Conservation (phyloP, 768 basidiomycete genomes). For the Tremella fuciformis region DNA sequence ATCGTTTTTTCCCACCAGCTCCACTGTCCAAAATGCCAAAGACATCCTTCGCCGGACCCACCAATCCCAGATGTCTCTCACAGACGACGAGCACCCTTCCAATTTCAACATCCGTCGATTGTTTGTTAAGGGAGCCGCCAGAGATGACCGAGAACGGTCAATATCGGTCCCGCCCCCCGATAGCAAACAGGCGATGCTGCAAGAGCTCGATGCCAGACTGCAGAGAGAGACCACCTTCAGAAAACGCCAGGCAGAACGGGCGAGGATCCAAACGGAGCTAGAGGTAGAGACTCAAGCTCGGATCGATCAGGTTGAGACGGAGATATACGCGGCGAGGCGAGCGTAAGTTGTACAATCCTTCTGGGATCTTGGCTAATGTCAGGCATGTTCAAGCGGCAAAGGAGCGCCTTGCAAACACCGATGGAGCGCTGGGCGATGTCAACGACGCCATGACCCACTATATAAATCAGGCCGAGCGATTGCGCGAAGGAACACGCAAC, state of each 20-base stretch:
- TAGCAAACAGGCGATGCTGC: conserved; percentile 22
- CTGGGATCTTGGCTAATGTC: background rate
- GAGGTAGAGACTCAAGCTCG: conserved; percentile 22
- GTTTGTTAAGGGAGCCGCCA: conserved; percentile 32
- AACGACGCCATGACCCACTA: conserved; percentile 33
- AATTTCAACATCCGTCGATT: conserved; percentile 28
- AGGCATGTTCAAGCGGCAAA: conserved; percentile 9
- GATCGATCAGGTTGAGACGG: conserved; percentile 22
- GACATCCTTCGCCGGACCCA: conserved; percentile 17
- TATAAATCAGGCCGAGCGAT: conserved; percentile 24
- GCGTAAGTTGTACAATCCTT: conserved; percentile 19
- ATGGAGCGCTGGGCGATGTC: conserved; percentile 12
- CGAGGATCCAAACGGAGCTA: conserved; percentile 13
- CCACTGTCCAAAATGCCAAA: conserved; percentile 5
- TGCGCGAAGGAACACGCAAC: conserved; percentile 12
- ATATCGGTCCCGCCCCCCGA: background rate
- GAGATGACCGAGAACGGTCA: background rate
- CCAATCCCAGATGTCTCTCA: conserved; percentile 12
- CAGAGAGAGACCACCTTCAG: conserved; percentile 30
- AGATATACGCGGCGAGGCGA: conserved; percentile 29
- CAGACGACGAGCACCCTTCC: conserved; percentile 27
- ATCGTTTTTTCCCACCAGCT: background rate
- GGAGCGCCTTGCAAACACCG: conserved; percentile 16
- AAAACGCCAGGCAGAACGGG: conserved; percentile 19
- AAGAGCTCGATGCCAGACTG: conserved; percentile 24